Evolutionary conservation across 2,329 filamentous ascomycete species (phyloP).

Genomic region (Sporothrix variecibatus): DNA sequence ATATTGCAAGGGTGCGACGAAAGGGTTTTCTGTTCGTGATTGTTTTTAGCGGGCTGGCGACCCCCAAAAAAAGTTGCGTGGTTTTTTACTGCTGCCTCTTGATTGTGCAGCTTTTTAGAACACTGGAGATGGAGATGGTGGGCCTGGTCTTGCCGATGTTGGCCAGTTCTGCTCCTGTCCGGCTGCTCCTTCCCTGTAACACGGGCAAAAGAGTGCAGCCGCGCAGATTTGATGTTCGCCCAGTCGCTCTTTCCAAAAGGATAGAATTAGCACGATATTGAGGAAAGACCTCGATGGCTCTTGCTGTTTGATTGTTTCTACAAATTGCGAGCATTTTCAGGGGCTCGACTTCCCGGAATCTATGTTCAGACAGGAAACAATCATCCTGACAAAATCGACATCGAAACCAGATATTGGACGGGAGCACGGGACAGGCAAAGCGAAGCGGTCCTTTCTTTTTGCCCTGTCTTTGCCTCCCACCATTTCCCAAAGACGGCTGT

Average conservation of each 20-base stretch:
- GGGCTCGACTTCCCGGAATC: background rate
- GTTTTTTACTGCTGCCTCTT: constrained; percentile 5
- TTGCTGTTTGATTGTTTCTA: background rate
- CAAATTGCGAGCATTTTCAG: background rate
- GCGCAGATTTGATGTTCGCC: background rate
- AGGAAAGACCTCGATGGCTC: background rate
- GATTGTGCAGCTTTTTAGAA: background rate
- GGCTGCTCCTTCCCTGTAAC: background rate
- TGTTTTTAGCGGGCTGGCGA: background rate
- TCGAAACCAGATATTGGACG: background rate
- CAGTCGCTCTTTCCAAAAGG: background rate
- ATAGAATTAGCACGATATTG: background rate
- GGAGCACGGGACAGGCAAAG: background rate
- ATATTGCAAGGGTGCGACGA: background rate
- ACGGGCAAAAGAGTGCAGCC: background rate
- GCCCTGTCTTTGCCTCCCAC: background rate
- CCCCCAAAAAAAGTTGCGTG: background rate
- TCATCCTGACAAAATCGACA: background rate
- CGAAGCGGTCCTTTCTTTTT: background rate
- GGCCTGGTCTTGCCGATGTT: constrained; percentile 8
- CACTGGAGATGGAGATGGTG: background rate
- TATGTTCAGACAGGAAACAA: background rate
- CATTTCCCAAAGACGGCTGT: background rate
- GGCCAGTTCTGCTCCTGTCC: background rate
- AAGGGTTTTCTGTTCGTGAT: background rate